Conservation (phyloP, 352 stramenopile species). For the Globisporangium barbulae region DNA sequence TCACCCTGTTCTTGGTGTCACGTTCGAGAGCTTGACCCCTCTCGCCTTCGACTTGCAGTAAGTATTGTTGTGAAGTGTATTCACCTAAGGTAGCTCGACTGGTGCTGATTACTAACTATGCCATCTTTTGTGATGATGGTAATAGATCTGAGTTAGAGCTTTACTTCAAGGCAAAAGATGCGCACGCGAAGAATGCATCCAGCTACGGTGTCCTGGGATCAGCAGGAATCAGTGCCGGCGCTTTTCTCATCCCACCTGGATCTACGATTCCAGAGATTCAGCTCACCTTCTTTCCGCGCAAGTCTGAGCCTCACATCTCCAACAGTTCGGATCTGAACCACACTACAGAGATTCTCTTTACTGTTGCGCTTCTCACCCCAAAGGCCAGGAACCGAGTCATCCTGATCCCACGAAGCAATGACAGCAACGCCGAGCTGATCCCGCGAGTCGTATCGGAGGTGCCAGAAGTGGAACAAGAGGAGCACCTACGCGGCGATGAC, state of each 20-base stretch:
- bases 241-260: constrained; percentile 73
- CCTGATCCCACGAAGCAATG: constrained; percentile 30
- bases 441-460: constrained; percentile 48
- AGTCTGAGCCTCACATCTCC: constrained; percentile 74
- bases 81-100: not conserved
- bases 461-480: constrained; percentile 34
- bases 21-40: constrained; percentile 41
- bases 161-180: constrained; percentile 44
- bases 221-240: constrained; percentile 65
- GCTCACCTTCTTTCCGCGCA: constrained; percentile 85
- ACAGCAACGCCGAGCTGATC: constrained; percentile 37
- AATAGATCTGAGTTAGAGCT: constrained; percentile 35
- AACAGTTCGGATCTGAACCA: constrained; percentile 45
- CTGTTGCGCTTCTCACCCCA: constrained; percentile 71
- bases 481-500: constrained; percentile 51
- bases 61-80: constrained; percentile 12
- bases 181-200: constrained; percentile 24
- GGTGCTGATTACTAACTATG: not conserved
- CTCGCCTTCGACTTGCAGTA: constrained; percentile 44
- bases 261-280: constrained; percentile 77
- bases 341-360: constrained; percentile 66
- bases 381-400: constrained; percentile 45
- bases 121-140: not conserved
- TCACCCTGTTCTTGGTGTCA: constrained; percentile 77
- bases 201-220: constrained; percentile 60